These are phyloP conservation scores for Bocquillonia castaneifolia DNA, from an alignment of 441 rosid species.

Conservation along the genomic window DNA sequence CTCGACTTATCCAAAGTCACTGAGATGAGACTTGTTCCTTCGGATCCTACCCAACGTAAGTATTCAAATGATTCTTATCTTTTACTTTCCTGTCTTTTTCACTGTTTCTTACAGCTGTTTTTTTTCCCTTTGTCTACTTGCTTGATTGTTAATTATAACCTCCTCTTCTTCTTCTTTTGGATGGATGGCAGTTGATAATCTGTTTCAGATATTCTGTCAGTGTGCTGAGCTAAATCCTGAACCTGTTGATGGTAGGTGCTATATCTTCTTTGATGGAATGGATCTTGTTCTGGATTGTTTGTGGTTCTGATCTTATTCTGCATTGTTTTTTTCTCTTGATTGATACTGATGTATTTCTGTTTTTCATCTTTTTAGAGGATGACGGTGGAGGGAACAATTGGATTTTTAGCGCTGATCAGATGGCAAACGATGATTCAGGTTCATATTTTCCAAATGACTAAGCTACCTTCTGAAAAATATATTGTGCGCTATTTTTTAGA, in stretches of 20 bases:
- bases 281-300: neutral
- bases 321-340: neutral
- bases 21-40: slow-evolving; percentile 93
- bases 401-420: slow-evolving; percentile 76
- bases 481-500: neutral
- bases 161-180: slow-evolving; percentile 12
- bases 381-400: slow-evolving; percentile 48
- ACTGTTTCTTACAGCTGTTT: neutral
- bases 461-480: neutral
- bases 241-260: slow-evolving; percentile 56
- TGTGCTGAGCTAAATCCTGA: slow-evolving; percentile 96
- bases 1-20: slow-evolving; percentile 58
- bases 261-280: neutral
- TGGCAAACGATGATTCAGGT: slow-evolving; percentile 51
- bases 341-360: neutral
- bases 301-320: neutral
- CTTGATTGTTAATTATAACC: neutral
- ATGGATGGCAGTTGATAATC: slow-evolving; percentile 60
- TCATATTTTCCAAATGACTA: neutral
- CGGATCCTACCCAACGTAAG: slow-evolving; percentile 71
- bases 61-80: slow-evolving; percentile 12
- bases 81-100: neutral
- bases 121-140: neutral
- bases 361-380: slow-evolving; percentile 25
- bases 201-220: slow-evolving; percentile 80